Percentiles rank a stretch among this genome's conserved stretches.
Conservation (phyloP, 164 flowering plant species). For the Pachysandra terminalis region DNA sequence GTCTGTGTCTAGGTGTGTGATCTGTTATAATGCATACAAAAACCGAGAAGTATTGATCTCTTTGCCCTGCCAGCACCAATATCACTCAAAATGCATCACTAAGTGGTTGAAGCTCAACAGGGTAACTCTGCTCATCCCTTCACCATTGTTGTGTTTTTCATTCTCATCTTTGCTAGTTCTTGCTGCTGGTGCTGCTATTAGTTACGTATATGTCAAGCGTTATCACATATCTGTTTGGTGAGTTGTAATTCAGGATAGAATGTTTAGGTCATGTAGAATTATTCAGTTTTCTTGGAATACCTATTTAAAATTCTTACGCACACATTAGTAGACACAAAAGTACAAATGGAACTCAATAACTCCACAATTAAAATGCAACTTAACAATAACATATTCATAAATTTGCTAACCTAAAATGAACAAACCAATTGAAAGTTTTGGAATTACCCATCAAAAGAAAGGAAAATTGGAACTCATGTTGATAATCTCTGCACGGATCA, state of each 20-base stretch:
- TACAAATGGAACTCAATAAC: no score
- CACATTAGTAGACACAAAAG: neutral
- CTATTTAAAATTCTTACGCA: neutral
- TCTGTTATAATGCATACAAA: slow-evolving; percentile 42
- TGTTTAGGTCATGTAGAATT: neutral
- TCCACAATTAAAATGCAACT: no score
- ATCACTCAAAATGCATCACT: slow-evolving; percentile 41
- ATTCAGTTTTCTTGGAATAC: neutral
- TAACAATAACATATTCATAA: no score
- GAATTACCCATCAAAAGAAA: no score
- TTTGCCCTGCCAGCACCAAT: slow-evolving; percentile 48
- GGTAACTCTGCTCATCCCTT: slow-evolving; percentile 16
- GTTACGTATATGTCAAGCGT: neutral
- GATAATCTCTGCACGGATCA: no score
- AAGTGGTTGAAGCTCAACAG: slow-evolving; percentile 50
- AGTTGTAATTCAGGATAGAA: neutral
- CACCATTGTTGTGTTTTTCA: neutral
- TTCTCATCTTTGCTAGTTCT: neutral
- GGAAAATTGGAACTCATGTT: no score
- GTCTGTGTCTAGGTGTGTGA: slow-evolving; percentile 36
- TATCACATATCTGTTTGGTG: neutral
- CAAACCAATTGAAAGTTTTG: no score
- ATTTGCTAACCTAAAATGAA: no score
- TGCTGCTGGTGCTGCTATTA: neutral
- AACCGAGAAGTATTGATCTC: slow-evolving; percentile 34